phyloP scores from a whole-genome alignment of 768 basidiomycete species.

The Pleurotus tuoliensis region DNA sequence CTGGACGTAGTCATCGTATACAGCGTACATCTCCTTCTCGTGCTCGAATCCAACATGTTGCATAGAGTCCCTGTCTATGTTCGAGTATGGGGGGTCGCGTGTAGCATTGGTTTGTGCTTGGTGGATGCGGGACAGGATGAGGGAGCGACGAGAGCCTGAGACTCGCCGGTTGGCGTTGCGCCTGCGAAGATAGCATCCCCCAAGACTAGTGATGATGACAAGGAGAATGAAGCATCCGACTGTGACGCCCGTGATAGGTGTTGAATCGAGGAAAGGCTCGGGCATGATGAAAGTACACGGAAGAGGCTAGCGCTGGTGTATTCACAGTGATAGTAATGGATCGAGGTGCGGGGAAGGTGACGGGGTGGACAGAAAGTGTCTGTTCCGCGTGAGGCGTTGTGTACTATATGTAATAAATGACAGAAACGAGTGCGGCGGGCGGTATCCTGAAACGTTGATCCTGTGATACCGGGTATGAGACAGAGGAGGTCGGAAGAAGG shows the following conservation, averaged over 20 bases:
- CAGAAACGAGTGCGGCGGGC: not conserved
- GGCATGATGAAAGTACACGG: not conserved
- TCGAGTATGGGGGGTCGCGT: not conserved
- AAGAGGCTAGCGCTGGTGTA: not conserved
- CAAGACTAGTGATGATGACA: not conserved
- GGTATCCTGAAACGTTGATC: not conserved
- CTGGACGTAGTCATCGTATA: slow-evolving; percentile 1
- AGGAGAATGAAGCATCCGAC: not conserved
- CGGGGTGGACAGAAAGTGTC: too few species aligned
- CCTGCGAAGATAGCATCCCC: not conserved
- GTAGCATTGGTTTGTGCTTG: not conserved
- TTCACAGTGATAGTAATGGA: not conserved
- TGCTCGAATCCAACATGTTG: not conserved
- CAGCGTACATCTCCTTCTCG: slow-evolving; percentile 3
- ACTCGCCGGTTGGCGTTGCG: not conserved
- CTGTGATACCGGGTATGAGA: not conserved
- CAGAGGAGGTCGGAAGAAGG: too few species aligned
- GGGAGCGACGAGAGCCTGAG: not conserved
- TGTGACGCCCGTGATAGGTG: not conserved
- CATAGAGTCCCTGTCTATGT: not conserved
- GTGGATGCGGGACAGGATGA: not conserved
- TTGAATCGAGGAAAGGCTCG: not conserved
- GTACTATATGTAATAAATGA: not conserved
- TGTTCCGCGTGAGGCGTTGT: not conserved
- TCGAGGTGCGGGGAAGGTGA: not conserved